Conservation (phyloP, 2,329 filamentous ascomycete species). For the Diaporthe eres region DNA sequence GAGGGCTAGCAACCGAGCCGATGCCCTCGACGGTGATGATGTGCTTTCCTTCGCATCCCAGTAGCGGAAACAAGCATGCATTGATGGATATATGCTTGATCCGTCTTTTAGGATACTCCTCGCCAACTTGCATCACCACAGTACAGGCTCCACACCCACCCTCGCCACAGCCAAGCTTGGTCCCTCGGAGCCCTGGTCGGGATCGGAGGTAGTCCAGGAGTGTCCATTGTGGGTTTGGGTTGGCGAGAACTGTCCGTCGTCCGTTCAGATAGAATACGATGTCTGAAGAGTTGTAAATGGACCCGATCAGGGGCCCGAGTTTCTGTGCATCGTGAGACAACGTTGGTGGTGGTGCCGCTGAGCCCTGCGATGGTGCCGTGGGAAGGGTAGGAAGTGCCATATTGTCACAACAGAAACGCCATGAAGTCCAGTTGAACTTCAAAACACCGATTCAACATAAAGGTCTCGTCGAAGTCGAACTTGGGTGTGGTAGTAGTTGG, state of each 20-base stretch:
- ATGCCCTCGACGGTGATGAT: constrained; percentile 98
- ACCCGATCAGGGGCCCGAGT: constrained; percentile 11
- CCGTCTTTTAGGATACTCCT: constrained; percentile 87
- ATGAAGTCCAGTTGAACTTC: not conserved
- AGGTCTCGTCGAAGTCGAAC: not conserved
- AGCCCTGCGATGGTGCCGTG: not conserved
- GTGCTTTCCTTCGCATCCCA: constrained; percentile 96
- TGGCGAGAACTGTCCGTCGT: constrained; percentile 13
- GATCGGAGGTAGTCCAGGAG: constrained; percentile 29
- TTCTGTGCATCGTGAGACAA: constrained; percentile 4
- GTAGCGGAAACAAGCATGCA: constrained; percentile 91
- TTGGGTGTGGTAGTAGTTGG: not conserved
- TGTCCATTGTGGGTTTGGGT: constrained; percentile 33
- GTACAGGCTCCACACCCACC: constrained; percentile 97
- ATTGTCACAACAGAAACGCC: not conserved
- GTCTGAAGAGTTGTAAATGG: not conserved
- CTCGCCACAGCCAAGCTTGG: constrained; percentile 81
- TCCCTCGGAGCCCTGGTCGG: constrained; percentile 15
- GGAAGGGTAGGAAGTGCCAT: constrained; percentile 11
- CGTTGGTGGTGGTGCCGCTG: not conserved
- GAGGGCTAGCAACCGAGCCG: constrained; percentile 86
- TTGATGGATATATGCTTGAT: constrained; percentile 98
- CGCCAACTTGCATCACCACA: constrained; percentile 84
- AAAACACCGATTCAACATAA: not conserved
- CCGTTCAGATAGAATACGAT: constrained; percentile 25